Evolutionary conservation across 2,329 filamentous ascomycete genomes (phyloP), one percentile per base, ranked within the genome.

Genomic region (Clonostachys byssicola): DNA sequence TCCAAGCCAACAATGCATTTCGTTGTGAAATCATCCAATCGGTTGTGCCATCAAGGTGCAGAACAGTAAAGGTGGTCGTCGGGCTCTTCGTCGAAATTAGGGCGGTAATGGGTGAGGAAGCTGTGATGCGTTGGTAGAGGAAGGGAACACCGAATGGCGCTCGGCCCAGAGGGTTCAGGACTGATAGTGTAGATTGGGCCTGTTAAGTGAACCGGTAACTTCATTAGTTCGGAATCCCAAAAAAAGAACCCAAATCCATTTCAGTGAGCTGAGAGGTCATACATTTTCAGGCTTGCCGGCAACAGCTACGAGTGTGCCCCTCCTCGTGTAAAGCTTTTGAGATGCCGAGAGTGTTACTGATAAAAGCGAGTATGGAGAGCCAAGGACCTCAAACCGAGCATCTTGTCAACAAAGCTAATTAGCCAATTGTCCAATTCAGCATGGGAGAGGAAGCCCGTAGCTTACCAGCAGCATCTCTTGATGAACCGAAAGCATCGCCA

Each of bases 21-120:
- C 89, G 81, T 64, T 97, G 92, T 7, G 89, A 81, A 9, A 99
- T 74, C 75, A 96, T 89, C 92, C 94, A 99, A 70, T 99, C 94
- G 49, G 91, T 85, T 5, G 91, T 90, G 49, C 94, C 94, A 71
- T 99, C 91, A 44, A 99, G 81, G 62, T 92, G 88, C 23, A 99
- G 78, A 8, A 95, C 83, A 12, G 88, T 85, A 56, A 99, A 92
- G 6, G 91, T 92, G 1, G 92, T 94, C 45, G 86, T 84, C 5
- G 89, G 83, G 6, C 90, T 90, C 64, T 91, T 94, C 20, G 92
- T 91, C 33, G 89, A 88, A 56, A 99, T 87, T 52, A 99, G 74
- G 34, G 91, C 91, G 40, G 88, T 95, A 54, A 96, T 80, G 2
- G 94, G 92, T 42, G 85, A 88, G 1, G 92, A 91, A 1, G 92